These are phyloP conservation scores for Emericellopsis terricola DNA, from an alignment of 495 filamentous ascomycete genomes.

Conservation along the genomic window DNA sequence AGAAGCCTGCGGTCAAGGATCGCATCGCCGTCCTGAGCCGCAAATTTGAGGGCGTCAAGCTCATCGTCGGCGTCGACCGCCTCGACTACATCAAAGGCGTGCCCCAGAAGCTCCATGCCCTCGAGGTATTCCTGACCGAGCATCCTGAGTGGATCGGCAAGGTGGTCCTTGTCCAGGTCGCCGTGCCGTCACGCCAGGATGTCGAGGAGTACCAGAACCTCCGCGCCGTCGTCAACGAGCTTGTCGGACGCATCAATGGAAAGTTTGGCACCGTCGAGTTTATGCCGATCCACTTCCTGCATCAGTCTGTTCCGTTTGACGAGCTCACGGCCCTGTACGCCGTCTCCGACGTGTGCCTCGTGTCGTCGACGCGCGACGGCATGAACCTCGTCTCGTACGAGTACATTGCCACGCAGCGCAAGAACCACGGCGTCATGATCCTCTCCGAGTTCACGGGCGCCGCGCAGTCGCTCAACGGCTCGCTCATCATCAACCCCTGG, in stretches of 20 bases:
- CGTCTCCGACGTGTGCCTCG: slow-evolving; percentile 74
- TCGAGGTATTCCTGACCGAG: slow-evolving; percentile 78
- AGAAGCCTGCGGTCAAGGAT: slow-evolving; percentile 60
- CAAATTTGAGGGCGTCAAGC: slow-evolving; percentile 70
- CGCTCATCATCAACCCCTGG: slow-evolving; percentile 79
- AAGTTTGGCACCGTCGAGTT: slow-evolving; percentile 86
- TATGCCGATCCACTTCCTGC: slow-evolving; percentile 92
- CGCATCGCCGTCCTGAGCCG: slow-evolving; percentile 61
- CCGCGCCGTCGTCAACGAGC: slow-evolving; percentile 71
- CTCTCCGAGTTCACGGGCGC: slow-evolving; percentile 88
- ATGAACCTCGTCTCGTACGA: slow-evolving; percentile 97
- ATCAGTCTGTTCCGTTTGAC: slow-evolving; percentile 89
- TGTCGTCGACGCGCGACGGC: slow-evolving; percentile 82
- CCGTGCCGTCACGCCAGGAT: slow-evolving; percentile 78
- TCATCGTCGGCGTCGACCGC: slow-evolving; percentile 86
- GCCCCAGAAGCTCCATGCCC: slow-evolving; percentile 82
- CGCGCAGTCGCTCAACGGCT: slow-evolving; percentile 70
- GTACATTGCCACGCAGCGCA: slow-evolving; percentile 77
- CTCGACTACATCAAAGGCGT: slow-evolving; percentile 94
- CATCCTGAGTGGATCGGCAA: slow-evolving; percentile 86
- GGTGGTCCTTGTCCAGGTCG: slow-evolving; percentile 83
- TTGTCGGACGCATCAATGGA: slow-evolving; percentile 84
- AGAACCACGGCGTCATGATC: slow-evolving; percentile 74
- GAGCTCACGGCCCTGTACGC: slow-evolving; percentile 89
- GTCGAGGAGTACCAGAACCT: slow-evolving; percentile 95